Evolutionary conservation across 371 early-diverging fungal genomes (phyloP), one percentile per base, ranked within the genome.

Genomic region (Mortierella sp.): DNA sequence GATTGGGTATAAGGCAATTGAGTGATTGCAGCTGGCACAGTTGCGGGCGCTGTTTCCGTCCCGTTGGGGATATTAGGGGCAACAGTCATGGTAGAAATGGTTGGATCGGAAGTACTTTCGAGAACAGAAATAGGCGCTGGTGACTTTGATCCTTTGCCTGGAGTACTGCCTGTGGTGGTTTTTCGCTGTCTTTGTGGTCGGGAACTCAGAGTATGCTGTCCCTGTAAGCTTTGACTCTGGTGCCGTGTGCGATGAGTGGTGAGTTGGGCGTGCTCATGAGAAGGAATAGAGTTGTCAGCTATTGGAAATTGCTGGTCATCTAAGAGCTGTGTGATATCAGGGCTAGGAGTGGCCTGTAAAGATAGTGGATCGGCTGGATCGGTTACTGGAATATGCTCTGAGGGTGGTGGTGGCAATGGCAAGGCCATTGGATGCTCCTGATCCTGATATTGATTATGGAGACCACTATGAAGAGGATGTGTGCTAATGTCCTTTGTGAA

Each of bases 291-390:
- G 76, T 70, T 76, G 65, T 66, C 67, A 43, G 53, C 40, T 64
- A 61, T 57, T 40, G 70, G 59, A 76, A 40, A 61, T n/a, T 62
- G 55, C 45, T 64, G 76, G 76, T 76, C 76, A 76, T 76, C 76
- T 76, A 70, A 62, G 66, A 47, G 69, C 43, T 16, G 43, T 61
- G 24, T 50, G 68, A 73, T 73, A 73, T 68, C 68, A 73, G 58
- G 55, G 19, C 50, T 52, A n/a, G 61, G 43, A 15, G 50, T 19
- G 19, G 50, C 19, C 40, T 33, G 52, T 10, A 55, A 22, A n/a
- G 63, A 58, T 47, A 53, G 67, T 32, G 33, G 58, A 58, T 59
- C 65, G 28, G 28, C 28, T 22, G 19, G 0, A 16, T 33, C 63
- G 36, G 45, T 41, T 48, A 36, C 24, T 40, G 32, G 38, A 50